phyloP scores from a whole-genome alignment of 345 rosid species.

The Salix brachista region DNA sequence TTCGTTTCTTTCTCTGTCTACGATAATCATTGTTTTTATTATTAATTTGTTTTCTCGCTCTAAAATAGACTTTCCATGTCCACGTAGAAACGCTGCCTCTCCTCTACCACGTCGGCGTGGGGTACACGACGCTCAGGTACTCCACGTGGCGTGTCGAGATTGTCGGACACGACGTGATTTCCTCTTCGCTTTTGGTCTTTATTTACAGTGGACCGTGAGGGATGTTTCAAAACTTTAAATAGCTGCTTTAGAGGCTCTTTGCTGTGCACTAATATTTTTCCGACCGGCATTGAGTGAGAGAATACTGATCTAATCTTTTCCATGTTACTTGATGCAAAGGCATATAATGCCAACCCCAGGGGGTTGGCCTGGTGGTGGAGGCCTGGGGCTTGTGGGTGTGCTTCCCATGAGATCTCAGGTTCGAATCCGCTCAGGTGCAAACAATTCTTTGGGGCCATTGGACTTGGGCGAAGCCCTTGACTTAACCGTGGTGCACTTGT shows the following conservation, averaged over 20 bases:
- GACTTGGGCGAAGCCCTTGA: too few species aligned
- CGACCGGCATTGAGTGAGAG: neutral
- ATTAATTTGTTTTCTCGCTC: neutral
- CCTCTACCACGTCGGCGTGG: constrained; percentile 33
- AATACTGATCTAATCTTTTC: neutral
- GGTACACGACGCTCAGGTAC: constrained; percentile 20
- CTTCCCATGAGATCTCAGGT: too few species aligned
- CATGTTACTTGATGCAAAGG: constrained; percentile 14
- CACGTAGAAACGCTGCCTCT: neutral
- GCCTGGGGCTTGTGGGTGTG: too few species aligned
- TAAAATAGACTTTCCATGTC: neutral
- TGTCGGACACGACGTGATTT: constrained; percentile 29
- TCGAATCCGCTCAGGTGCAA: too few species aligned
- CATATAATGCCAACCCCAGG: neutral
- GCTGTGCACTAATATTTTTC: neutral
- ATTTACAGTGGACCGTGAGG: neutral
- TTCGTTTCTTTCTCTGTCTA: neutral
- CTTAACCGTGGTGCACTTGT: too few species aligned
- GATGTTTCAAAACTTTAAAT: neutral
- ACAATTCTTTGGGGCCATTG: too few species aligned
- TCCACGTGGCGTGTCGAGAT: constrained; percentile 48
- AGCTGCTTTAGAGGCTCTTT: neutral
- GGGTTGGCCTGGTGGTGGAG: too few species aligned
- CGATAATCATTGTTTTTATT: neutral
- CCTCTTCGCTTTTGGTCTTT: constrained; percentile 3